phyloP scores from a whole-genome alignment of 768 basidiomycete species.

The Paxillus ammoniavirescens region DNA sequence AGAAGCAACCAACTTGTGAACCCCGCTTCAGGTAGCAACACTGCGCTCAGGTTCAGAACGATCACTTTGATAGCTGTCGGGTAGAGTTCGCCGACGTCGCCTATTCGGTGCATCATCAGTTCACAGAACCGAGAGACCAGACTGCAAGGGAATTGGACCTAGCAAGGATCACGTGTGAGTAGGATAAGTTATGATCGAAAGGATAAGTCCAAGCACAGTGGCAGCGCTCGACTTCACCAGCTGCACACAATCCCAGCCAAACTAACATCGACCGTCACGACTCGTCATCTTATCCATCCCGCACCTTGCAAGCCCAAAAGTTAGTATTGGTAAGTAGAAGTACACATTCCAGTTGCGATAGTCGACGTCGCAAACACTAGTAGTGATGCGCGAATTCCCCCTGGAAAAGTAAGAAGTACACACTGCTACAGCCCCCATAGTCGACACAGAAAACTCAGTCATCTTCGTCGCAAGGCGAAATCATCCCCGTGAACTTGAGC shows the following conservation, averaged over 20 bases:
- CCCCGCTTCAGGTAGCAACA: conserved; percentile 8
- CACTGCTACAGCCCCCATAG: background rate
- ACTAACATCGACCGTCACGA: too few species aligned
- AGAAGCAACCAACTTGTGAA: conserved; percentile 13
- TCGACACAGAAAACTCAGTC: too few species aligned
- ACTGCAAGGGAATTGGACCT: too few species aligned
- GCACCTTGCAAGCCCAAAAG: too few species aligned
- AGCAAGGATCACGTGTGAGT: too few species aligned
- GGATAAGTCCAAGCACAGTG: too few species aligned
- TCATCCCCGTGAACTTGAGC: background rate
- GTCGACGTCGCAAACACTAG: background rate
- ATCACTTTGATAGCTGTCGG: conserved; percentile 10
- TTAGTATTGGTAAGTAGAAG: background rate
- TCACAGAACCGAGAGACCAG: background rate
- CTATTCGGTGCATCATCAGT: background rate
- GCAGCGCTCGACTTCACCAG: too few species aligned
- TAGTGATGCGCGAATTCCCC: background rate
- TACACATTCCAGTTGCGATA: background rate
- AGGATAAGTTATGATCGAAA: too few species aligned
- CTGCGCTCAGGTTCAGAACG: conserved; percentile 7
- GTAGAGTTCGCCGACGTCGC: conserved; percentile 15
- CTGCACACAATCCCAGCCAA: too few species aligned
- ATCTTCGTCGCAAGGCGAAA: background rate
- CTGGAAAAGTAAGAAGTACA: too few species aligned
- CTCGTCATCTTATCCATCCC: too few species aligned